phyloP scores from a whole-genome alignment of 805 yeast genomes.

The Saturnispora serradocipensis region DNA sequence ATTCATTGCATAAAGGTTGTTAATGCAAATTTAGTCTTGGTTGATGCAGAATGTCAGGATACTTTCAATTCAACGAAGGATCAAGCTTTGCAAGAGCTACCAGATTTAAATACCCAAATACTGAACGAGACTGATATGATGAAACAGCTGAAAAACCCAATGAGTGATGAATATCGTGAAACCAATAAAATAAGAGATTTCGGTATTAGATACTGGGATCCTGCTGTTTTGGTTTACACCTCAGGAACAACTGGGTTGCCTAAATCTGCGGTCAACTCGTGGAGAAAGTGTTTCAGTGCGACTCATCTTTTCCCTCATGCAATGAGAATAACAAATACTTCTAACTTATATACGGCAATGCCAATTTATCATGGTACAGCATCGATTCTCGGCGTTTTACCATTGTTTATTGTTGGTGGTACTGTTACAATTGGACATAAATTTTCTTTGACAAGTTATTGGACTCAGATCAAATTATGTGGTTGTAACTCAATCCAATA shows the following conservation, averaged over 20 bases:
- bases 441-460: conserved; percentile 75
- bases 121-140: conserved; percentile 17
- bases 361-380: conserved; percentile 95
- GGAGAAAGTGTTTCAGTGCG: conserved; percentile 78
- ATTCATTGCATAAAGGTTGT: conserved; percentile 73
- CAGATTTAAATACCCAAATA: conserved; percentile 18
- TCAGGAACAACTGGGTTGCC: conserved; percentile 96
- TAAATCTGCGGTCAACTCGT: conserved; percentile 85
- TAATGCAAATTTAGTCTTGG: conserved; percentile 52
- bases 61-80: conserved; percentile 33
- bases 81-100: conserved; percentile 30
- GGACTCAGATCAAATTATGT: conserved; percentile 76
- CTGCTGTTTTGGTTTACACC: conserved; percentile 73
- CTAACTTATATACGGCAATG: conserved; percentile 81
- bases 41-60: conserved; percentile 51
- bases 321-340: conserved; percentile 43
- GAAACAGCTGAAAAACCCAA: conserved; percentile 12
- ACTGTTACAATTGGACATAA: conserved; percentile 70
- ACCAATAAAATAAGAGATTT: conserved; percentile 50
- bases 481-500: conserved; percentile 79
- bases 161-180: conserved; percentile 44
- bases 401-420: conserved; percentile 51
- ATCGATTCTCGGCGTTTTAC: conserved; percentile 73
- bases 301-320: conserved; percentile 60
- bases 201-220: conserved; percentile 45